Base-by-base conservation (phyloP, 2,329 filamentous ascomycete genomes). In the Neopestalotiopsis sp. region DNA sequence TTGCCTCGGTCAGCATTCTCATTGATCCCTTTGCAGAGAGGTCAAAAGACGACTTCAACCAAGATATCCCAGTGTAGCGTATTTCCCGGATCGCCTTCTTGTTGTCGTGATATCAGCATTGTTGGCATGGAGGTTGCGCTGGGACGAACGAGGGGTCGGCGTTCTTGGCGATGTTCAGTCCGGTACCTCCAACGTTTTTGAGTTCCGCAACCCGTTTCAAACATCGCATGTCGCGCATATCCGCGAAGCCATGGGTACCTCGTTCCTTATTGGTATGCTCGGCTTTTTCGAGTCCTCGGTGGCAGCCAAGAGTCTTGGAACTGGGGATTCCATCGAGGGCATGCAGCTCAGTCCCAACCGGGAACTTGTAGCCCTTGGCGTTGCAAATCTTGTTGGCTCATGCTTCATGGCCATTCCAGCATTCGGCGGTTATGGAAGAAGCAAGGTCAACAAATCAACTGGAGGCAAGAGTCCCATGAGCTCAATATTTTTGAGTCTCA, bases 231-330 rank as follows among this genome's bases (percentile, higher is more conserved):
- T 98, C 85, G 87, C 89, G 30, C 92, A 98, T 77, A 93, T 97
- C 67, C 91, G 92, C 28, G 92, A 94, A 71, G 92, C 94, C 49
- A 92, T 98, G 87, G 91, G 93, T 65, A 98, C 96, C 0, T 92
- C 94, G 0, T 97, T 99, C 76, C 86, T 98, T 67, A 97, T 99
- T 72, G 94, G 95, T 0, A 86, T 99, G 30, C 90, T 99, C 0
- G 96, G 96, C n/a, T 99, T 99, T 81, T 99, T 99, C 75, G 96
- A 99, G 80, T 97, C 94, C 2, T 97, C 94, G 0, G 94, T 99
- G 13, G 96, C 96, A 1, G 96, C 96, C 45, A 98, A 98, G 81
- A 95, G 93, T 71, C 83, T 99, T 2, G 92, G 92, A 6, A 88
- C 89, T 57, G 84, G 84, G 65, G 89, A 91, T 71, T 89, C 89